These are phyloP conservation scores for Ogataea ramenticola DNA, from an alignment of 805 yeast genomes.

Conservation along the genomic window DNA sequence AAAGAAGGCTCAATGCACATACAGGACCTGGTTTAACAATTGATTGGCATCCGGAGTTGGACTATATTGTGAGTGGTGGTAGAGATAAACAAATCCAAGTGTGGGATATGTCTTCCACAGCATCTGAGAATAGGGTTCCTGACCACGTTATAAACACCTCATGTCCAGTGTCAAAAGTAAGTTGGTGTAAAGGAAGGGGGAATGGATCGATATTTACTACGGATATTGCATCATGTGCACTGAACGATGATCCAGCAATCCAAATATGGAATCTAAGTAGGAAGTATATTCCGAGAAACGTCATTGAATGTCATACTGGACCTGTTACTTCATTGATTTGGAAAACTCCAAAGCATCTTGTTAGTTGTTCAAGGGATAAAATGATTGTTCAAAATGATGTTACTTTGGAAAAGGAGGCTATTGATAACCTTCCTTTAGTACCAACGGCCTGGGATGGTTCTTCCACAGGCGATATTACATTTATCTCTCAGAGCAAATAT, in stretches of 20 bases:
- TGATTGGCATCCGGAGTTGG: constrained; percentile 81
- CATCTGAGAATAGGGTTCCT: constrained; percentile 40
- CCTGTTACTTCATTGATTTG: constrained; percentile 53
- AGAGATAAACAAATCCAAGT: constrained; percentile 77
- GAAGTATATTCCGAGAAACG: constrained; percentile 61
- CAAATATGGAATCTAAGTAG: constrained; percentile 65
- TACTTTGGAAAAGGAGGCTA: constrained; percentile 30
- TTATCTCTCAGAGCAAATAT: constrained; percentile 41
- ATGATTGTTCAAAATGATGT: constrained; percentile 42
- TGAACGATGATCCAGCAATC: constrained; percentile 65
- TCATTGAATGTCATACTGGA: constrained; percentile 40
- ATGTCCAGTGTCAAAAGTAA: constrained; percentile 69
- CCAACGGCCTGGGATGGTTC: constrained; percentile 51
- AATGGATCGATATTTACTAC: constrained; percentile 40
- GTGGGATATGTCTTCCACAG: constrained; percentile 50
- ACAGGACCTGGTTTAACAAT: constrained; percentile 84
- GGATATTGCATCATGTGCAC: constrained; percentile 65
- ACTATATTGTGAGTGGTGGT: constrained; percentile 86
- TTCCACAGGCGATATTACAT: constrained; percentile 39
- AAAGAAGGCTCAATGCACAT: constrained; percentile 78
- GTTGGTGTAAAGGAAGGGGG: constrained; percentile 52
- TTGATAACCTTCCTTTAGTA: constrained; percentile 44
- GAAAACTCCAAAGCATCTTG: constrained; percentile 37
- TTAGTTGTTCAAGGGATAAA: constrained; percentile 47
- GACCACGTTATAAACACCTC: constrained; percentile 68